Percentiles rank a stretch among this genome's conserved stretches.
Evolutionary conservation across 108 stramenopile species (phyloP).

Genomic region (Schizochytrium sp.): DNA sequence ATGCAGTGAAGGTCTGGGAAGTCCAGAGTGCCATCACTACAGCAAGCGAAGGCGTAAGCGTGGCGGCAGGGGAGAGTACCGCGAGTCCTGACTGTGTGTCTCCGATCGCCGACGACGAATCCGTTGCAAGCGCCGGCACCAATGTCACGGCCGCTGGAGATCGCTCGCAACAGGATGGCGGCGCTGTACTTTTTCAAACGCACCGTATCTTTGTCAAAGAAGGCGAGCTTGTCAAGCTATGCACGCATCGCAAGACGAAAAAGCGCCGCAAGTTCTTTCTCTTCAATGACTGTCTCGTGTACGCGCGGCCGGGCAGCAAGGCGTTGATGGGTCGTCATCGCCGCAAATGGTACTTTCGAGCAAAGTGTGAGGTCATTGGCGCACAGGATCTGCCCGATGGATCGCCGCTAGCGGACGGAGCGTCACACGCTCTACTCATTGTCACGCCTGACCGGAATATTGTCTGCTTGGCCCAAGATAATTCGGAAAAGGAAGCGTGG

Average conservation of each 20-base stretch:
- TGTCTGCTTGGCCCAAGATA: not conserved
- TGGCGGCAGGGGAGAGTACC: not conserved
- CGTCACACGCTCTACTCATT: not conserved
- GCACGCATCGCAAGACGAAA: not conserved
- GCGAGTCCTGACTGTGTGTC: too few relatives aligned
- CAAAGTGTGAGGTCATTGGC: not conserved
- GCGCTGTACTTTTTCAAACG: not conserved
- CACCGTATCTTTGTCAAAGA: not conserved
- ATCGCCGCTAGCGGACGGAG: not conserved
- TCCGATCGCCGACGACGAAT: too few relatives aligned
- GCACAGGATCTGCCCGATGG: not conserved
- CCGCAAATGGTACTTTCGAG: not conserved
- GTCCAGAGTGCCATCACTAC: not conserved
- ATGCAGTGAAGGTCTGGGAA: not conserved
- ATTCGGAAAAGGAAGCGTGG: not conserved
- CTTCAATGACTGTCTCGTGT: not conserved
- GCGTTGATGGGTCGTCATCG: not conserved
- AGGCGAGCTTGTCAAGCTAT: not conserved
- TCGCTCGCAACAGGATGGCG: too few relatives aligned
- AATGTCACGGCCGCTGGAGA: too few relatives aligned
- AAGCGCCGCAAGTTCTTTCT: not conserved
- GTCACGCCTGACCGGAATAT: not conserved
- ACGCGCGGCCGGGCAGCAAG: not conserved
- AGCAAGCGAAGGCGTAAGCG: too few relatives aligned
- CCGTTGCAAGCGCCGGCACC: too few relatives aligned